Evolutionary conservation across 305 asterid genomes (phyloP), one percentile per base, ranked within the genome.

Genomic region (Andrographis paniculata): DNA sequence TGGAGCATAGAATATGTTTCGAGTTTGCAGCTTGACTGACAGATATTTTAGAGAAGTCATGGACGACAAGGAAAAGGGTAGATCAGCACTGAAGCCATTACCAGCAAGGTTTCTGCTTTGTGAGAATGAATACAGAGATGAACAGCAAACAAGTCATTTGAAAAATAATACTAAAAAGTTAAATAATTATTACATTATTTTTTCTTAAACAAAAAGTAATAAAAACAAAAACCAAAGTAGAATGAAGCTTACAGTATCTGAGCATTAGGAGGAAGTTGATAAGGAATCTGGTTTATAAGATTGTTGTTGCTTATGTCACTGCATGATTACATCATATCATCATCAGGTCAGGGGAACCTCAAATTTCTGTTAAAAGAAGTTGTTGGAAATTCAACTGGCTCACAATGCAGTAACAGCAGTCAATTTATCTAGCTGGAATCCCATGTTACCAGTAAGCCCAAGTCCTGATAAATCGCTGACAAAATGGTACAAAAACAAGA

Each of bases 241-340:
- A 31, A 47, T 30, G 47, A 53, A 59, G 23, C 94, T 42, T 79
- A 82, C 94, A 82, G 56, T 60, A 48, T 64, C 58, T 68, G 72
- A 53, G 79, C 59, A 44, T 79, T 76, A 5, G 67, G 78, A 53
- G 91, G 91, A 64, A 82, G 78, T 58, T 70, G 72, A 48, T 60
- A 82, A 1, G 86, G 89, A 60, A 82, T 62, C 72, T 63, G 77
- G 65, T 56, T 70, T 46, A 71, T 76, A 17, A 82, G 61, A 61
- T 74, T 74, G 66, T 91, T 91, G 58, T 72, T 70, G 68, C 96
- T 87, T 58, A 91, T 66, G 57, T 91, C 99, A 43, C 99, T 87
- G 87, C 79, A 82, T 64, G 70, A 60, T 19, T 11, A 20, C 44
- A 49, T 24, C 8, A 4, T 45, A 21, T 15, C 50, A 12, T 39